Conservation (phyloP, 1,284 basidiomycete genomes). For the Tremellales sp. region DNA sequence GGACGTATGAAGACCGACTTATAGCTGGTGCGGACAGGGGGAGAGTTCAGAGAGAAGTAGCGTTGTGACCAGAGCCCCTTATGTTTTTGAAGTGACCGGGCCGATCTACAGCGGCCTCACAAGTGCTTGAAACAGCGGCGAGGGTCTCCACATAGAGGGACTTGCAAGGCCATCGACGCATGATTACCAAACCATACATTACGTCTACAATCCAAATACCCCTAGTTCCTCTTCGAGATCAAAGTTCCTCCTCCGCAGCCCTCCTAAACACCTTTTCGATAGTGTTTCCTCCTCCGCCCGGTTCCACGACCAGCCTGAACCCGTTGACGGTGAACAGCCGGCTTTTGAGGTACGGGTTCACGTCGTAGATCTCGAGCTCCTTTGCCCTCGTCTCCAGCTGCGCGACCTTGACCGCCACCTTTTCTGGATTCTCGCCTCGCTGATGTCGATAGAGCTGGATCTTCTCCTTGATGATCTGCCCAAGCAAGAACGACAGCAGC, state of each 20-base stretch:
- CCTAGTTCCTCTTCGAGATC: background rate
- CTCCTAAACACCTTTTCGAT: slow-evolving; percentile 46
- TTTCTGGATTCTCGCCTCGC: slow-evolving; percentile 66
- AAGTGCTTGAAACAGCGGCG: too few relatives aligned
- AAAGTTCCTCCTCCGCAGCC: slow-evolving; percentile 9
- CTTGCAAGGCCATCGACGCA: too few relatives aligned
- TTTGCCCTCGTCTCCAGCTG: slow-evolving; percentile 84
- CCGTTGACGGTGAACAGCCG: slow-evolving; percentile 87
- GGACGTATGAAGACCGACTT: too few relatives aligned
- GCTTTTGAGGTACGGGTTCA: slow-evolving; percentile 75
- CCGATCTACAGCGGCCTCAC: too few relatives aligned
- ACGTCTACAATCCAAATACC: too few relatives aligned
- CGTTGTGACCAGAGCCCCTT: too few relatives aligned
- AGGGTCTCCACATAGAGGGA: too few relatives aligned
- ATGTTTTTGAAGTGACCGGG: too few relatives aligned
- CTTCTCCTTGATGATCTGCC: slow-evolving; percentile 91
- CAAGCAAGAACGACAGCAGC: slow-evolving; percentile 87
- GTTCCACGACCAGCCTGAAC: slow-evolving; percentile 61
- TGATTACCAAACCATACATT: too few relatives aligned
- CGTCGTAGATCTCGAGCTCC: slow-evolving; percentile 91
- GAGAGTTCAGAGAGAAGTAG: too few relatives aligned
- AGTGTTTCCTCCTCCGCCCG: slow-evolving; percentile 20
- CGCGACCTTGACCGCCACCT: slow-evolving; percentile 66
- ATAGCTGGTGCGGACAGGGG: too few relatives aligned
- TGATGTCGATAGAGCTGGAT: slow-evolving; percentile 76